Evolutionary conservation across 2,329 filamentous ascomycete species (phyloP).

Genomic region (Akanthomyces lecanii): DNA sequence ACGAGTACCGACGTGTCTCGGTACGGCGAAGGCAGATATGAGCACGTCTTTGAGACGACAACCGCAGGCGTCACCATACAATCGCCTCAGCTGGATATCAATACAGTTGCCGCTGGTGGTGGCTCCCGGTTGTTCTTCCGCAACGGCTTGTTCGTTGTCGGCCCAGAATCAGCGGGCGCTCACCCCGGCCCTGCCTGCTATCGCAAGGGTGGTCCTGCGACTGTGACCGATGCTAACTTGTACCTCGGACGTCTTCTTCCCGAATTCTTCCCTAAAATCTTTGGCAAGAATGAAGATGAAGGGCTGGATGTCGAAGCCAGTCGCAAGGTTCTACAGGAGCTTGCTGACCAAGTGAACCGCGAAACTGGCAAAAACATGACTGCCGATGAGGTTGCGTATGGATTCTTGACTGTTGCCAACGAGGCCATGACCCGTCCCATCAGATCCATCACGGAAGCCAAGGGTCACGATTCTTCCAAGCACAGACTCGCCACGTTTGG

Average conservation of each 20-base stretch:
- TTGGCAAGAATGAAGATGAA: conserved; percentile 83
- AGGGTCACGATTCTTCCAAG: conserved; percentile 85
- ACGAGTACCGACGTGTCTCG: conserved; percentile 89
- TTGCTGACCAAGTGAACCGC: conserved; percentile 72
- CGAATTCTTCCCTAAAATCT: conserved; percentile 93
- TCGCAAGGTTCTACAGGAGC: conserved; percentile 66
- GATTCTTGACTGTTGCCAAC: conserved; percentile 85
- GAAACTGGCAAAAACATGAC: conserved; percentile 70
- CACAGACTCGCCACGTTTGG: conserved; percentile 91
- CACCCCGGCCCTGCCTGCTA: conserved; percentile 91
- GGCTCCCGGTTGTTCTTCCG: conserved; percentile 81
- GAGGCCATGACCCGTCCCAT: conserved; percentile 91
- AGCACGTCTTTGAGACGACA: conserved; percentile 91
- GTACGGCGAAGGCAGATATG: conserved; percentile 79
- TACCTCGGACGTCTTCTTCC: conserved; percentile 80
- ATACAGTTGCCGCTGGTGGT: conserved; percentile 88
- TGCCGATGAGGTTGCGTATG: conserved; percentile 80
- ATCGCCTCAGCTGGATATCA: conserved; percentile 88
- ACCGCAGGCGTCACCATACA: conserved; percentile 94
- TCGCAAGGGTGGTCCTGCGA: conserved; percentile 80
- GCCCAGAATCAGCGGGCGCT: conserved; percentile 82
- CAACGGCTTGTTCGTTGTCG: conserved; percentile 86
- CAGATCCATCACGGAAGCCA: conserved; percentile 83
- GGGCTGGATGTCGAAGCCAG: conserved; percentile 74
- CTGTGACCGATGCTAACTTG: conserved; percentile 90